Conservation (phyloP, 176 grass and related monocot genomes). For the Hyparrhenia diplandra region DNA sequence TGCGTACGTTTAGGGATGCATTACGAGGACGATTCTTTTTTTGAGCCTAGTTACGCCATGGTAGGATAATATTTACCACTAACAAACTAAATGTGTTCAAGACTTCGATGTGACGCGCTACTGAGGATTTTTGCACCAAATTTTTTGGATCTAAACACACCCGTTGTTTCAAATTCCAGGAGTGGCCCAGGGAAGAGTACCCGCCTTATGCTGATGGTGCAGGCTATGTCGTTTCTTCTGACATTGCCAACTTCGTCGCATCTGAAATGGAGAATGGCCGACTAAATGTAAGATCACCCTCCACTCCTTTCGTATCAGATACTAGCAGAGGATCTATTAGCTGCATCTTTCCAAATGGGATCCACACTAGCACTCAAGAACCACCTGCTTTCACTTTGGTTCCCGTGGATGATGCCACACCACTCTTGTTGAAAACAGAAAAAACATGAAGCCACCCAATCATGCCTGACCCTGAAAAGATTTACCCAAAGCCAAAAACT, state of each 20-base stretch:
- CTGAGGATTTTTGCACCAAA: too few relatives aligned
- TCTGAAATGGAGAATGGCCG: constrained; percentile 44
- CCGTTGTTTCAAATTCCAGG: constrained; percentile 50
- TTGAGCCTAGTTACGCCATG: too few relatives aligned
- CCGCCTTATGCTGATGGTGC: constrained; percentile 68
- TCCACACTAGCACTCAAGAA: constrained; percentile 8
- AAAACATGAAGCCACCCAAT: constrained; percentile 32
- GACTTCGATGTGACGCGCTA: too few relatives aligned
- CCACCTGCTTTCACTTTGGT: not conserved
- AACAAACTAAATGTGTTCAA: too few relatives aligned
- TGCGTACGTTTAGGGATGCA: too few relatives aligned
- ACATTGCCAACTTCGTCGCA: constrained; percentile 52
- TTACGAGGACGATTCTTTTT: too few relatives aligned
- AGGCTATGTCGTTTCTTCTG: constrained; percentile 65
- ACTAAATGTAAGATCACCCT: constrained; percentile 46
- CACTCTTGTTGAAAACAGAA: constrained; percentile 7
- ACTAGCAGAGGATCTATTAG: not conserved
- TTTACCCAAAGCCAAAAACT: constrained; percentile 34
- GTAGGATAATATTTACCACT: too few relatives aligned
- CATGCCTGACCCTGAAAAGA: constrained; percentile 32
- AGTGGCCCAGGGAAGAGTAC: constrained; percentile 56
- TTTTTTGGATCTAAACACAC: too few relatives aligned
- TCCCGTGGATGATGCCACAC: not conserved
- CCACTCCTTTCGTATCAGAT: constrained; percentile 13
- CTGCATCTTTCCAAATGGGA: not conserved